Conservation (phyloP, 768 basidiomycete species). For the Rhodotorula sphaerocarpa region DNA sequence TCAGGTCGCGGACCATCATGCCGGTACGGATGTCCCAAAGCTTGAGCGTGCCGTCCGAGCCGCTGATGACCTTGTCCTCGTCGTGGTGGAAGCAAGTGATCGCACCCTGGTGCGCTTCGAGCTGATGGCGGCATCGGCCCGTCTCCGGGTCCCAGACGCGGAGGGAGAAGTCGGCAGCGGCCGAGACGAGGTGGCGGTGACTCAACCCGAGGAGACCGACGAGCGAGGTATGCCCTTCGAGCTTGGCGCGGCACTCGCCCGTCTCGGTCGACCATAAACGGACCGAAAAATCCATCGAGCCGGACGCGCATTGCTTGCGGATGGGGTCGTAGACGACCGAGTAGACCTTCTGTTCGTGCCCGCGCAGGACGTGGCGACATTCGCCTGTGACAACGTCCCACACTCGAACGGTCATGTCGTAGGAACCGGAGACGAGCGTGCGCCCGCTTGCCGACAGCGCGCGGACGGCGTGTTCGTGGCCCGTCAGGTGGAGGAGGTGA, state of each 20-base stretch:
- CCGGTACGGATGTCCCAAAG: slow-evolving; percentile 95
- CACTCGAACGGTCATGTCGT: slow-evolving; percentile 60
- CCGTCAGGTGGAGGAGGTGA: slow-evolving; percentile 69
- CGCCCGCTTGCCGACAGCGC: slow-evolving; percentile 68
- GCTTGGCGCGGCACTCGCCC: slow-evolving; percentile 67
- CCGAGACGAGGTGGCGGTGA: slow-evolving; percentile 82
- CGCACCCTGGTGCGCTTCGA: slow-evolving; percentile 89
- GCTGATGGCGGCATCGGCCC: slow-evolving; percentile 67
- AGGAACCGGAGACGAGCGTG: slow-evolving; percentile 77
- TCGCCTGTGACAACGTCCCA: slow-evolving; percentile 49
- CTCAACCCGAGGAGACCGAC: slow-evolving; percentile 88
- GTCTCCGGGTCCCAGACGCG: slow-evolving; percentile 87
- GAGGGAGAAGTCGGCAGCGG: slow-evolving; percentile 89
- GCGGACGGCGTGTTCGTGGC: slow-evolving; percentile 74
- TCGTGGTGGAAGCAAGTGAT: slow-evolving; percentile 95
- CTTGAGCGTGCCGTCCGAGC: slow-evolving; percentile 90
- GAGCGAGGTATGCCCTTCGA: slow-evolving; percentile 86
- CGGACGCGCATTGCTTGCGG: slow-evolving; percentile 86
- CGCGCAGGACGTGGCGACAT: slow-evolving; percentile 64
- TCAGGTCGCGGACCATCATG: slow-evolving; percentile 70
- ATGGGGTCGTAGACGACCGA: slow-evolving; percentile 81
- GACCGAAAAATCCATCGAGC: slow-evolving; percentile 96
- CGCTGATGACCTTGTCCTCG: slow-evolving; percentile 91
- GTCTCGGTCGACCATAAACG: slow-evolving; percentile 84
- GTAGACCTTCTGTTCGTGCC: slow-evolving; percentile 83